Base-by-base conservation (phyloP, 2,329 filamentous ascomycete species). In the Ophiobolus disseminans region DNA sequence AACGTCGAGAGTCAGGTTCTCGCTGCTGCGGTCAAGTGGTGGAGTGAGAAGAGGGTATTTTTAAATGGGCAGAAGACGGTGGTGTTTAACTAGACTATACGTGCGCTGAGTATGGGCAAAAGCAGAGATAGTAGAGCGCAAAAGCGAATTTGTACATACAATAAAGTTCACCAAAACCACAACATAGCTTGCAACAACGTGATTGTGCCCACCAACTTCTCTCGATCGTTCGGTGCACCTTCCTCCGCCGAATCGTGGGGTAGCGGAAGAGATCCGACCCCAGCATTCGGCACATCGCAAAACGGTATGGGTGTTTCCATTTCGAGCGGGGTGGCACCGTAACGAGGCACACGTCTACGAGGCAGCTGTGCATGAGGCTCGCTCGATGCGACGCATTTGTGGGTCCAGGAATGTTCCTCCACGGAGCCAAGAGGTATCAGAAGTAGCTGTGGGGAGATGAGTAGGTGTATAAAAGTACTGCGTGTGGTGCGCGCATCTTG, bases 1-100 rank as follows among this genome's bases (percentile, higher is more conserved):
- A 92, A 91, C 58, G 87, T 93, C 8, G 90, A 94, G 80, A 91
- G 87, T 68, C 88, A 91, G 73, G 89, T 92, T 5, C 75, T 94
- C 60, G 89, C 88, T 3, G 85, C 88, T 3, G 90, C 90, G 0
- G 89, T 94, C 45, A 90, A 91, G 77, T 92, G 89, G 86, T 89
- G 89, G 75, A 86, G 87, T 19, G 89, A 94, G 80, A 82, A 85
- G 66, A 81, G 86, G 46, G 85, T 94, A 22, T 88, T 94, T 66
- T 75, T 93, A 57, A 92, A 92, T 68, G 87, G 87, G 13, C 80
- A 81, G 57, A 92, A 91, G 82, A 93, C 89, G 23, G 87, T 92
- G 20, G 89, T 92, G 2, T 91, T 92, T 73, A 80, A 80, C 53
- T 82, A 72, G 49, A 53, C 1, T 11, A 13, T 17, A 5, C 8